Evolutionary conservation across 768 basidiomycete species (phyloP), one percentile per base, ranked within the genome.

Genomic region (Rhodocollybia butyracea): DNA sequence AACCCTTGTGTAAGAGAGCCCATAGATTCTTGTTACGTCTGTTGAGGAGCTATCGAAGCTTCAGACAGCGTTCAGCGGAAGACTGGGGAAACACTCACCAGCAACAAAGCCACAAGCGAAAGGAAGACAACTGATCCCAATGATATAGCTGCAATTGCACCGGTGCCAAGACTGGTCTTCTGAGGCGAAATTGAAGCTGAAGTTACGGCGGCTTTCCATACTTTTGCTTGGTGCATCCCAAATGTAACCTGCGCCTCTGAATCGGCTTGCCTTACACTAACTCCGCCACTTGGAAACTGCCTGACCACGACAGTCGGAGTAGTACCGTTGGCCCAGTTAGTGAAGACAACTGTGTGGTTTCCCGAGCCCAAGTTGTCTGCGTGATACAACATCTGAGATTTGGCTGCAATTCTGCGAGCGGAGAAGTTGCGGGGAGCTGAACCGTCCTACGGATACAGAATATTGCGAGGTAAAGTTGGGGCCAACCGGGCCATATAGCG

Each of bases 401-500:
- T 38, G 61, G 22, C 58, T 47, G 38, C 51, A 2, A 43, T n/a
- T 43, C 60, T 58, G 21, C 26, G 55, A 12, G 62, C 67, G 36
- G 61, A 60, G 34, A 61, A 66, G 3, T 54, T 54, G 19, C 47
- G 58, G 0, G 57, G 38, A 3, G 60, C 22, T 17, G 51, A 22
- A 17, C 57, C 59, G 56, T 73, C n/a, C 69, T 3, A 73, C n/a
- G 22, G 61, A 32, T 6, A 67, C 60, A 4, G 51, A 50, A 34
- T 65, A 70, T 4, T 57, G 40, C 1, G 57, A 59, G 26, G 55
- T 47, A 40, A 65, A 57, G 13, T 55, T 42, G 22, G 67, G 65
- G n/a, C 68, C 66, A 31, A 75, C 68, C 4, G 70, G n/a, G 5
- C 76, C 75, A 26, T 68, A 69, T 22, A 75, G n/a, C 11, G 42